These are phyloP conservation scores for Lepraria neglecta DNA, from an alignment of 495 filamentous ascomycete genomes.

Conservation along the genomic window DNA sequence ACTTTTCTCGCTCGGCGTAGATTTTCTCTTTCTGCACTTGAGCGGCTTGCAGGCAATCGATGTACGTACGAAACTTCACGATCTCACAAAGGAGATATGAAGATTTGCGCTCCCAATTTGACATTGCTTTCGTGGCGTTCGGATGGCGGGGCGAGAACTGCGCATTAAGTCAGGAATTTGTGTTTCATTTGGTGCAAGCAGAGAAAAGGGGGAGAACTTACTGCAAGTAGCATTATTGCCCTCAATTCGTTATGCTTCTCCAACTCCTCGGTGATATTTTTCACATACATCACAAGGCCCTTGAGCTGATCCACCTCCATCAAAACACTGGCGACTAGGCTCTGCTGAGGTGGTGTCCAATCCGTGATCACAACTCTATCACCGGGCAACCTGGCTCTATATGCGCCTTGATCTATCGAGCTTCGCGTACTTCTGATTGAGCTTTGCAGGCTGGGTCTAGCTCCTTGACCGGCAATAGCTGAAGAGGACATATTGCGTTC, in stretches of 20 bases:
- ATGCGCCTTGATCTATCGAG: conserved; percentile 58
- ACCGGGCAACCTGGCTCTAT: conserved; percentile 67
- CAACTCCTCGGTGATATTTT: conserved; percentile 78
- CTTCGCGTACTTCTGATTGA: conserved; percentile 58
- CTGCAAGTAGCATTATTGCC: conserved; percentile 74
- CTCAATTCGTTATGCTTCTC: conserved; percentile 80
- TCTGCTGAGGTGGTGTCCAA: conserved; percentile 89
- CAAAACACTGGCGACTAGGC: conserved; percentile 72
- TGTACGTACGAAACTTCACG: conserved; percentile 92
- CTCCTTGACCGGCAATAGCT: conserved; percentile 33
- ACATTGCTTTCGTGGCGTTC: conserved; percentile 75
- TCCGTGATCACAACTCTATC: conserved; percentile 81
- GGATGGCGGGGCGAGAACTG: conserved; percentile 77
- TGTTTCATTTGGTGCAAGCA: not conserved
- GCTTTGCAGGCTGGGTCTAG: conserved; percentile 61
- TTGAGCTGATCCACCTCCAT: conserved; percentile 75
- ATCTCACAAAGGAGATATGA: conserved; percentile 89
- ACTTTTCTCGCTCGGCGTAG: conserved; percentile 31
- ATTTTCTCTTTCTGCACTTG: conserved; percentile 53
- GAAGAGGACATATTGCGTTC: conserved; percentile 44
- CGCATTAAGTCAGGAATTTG: not conserved
- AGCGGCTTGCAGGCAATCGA: conserved; percentile 66
- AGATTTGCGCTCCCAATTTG: conserved; percentile 95
- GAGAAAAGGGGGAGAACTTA: conserved; percentile 35
- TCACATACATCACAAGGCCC: conserved; percentile 69